These are phyloP conservation scores for Fragosphaeria purpurea DNA, from an alignment of 2,329 filamentous ascomycete species.

Conservation along the genomic window DNA sequence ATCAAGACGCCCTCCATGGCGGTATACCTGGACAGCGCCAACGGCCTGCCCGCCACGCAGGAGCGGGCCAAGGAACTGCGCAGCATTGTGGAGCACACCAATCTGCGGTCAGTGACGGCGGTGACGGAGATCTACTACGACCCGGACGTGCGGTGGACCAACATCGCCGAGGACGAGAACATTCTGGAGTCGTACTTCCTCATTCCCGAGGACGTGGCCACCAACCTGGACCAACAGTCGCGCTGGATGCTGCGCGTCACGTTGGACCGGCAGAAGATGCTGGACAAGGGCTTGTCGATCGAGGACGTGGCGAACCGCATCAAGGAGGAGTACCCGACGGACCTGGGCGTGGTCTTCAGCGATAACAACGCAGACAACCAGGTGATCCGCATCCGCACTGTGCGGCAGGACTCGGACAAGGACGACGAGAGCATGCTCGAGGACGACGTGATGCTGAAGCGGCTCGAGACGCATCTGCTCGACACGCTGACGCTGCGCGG, in stretches of 20 bases:
- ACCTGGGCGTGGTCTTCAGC: slow-evolving; percentile 89
- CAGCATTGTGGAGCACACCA: slow-evolving; percentile 89
- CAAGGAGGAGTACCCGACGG: slow-evolving; percentile 75
- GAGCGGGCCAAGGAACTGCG: slow-evolving; percentile 77
- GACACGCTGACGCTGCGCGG: slow-evolving; percentile 87
- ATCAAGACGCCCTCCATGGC: slow-evolving; percentile 99
- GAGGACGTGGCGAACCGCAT: slow-evolving; percentile 84
- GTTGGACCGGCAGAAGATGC: slow-evolving; percentile 83
- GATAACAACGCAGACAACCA: slow-evolving; percentile 96
- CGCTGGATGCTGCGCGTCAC: slow-evolving; percentile 93
- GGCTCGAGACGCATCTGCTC: slow-evolving; percentile 81
- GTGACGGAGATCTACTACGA: slow-evolving; percentile 97
- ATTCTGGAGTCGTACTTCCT: slow-evolving; percentile 97
- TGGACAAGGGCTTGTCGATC: slow-evolving; percentile 87
- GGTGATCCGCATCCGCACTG: slow-evolving; percentile 83
- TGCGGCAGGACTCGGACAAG: slow-evolving; percentile 58
- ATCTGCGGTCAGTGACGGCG: slow-evolving; percentile 79
- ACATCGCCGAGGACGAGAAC: slow-evolving; percentile 77
- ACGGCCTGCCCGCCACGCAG: slow-evolving; percentile 46
- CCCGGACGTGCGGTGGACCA: slow-evolving; percentile 75
- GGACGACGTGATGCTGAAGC: slow-evolving; percentile 87
- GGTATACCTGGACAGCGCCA: slow-evolving; percentile 63
- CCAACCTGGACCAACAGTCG: slow-evolving; percentile 63
- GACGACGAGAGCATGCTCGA: slow-evolving; percentile 60
- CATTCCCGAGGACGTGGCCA: slow-evolving; percentile 67